Percentiles rank a stretch among this genome's conserved stretches.
Conservation (phyloP, 306 rosid genomes). For the Canavalia gladiata region DNA sequence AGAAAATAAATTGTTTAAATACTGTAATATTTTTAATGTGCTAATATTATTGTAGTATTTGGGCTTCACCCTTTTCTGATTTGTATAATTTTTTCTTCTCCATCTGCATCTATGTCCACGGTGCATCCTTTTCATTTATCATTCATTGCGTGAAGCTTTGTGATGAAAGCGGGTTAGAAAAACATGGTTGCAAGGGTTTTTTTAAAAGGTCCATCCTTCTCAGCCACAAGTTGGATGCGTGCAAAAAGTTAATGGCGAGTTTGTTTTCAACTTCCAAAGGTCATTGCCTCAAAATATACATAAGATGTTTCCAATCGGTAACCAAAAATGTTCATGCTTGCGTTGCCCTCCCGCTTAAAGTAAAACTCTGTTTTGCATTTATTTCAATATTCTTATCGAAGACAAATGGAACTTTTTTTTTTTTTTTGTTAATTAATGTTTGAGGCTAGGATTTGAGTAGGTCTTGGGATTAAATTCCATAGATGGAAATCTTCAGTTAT, state of each 20-base stretch:
- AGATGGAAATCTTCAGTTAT: constrained; percentile 21
- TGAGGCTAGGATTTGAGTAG: constrained; percentile 11
- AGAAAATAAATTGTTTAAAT: too few species aligned
- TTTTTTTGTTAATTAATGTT: constrained; percentile 4
- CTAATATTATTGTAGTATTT: too few species aligned
- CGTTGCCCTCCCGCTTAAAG: constrained; percentile 52
- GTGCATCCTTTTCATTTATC: constrained; percentile 8
- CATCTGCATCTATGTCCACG: constrained; percentile 12
- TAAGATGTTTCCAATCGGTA: constrained; percentile 60
- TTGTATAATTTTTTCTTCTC: neutral
- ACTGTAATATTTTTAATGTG: too few species aligned
- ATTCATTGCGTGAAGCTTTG: constrained; percentile 66
- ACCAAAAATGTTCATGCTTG: constrained; percentile 47
- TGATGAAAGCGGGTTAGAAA: constrained; percentile 38
- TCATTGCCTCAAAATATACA: constrained; percentile 47
- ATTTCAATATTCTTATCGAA: constrained; percentile 14
- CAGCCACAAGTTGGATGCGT: constrained; percentile 48
- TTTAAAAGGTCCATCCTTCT: constrained; percentile 10
- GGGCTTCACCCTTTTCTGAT: neutral
- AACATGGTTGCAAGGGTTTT: constrained; percentile 20
- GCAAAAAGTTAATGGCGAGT: neutral
- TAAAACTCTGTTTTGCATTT: constrained; percentile 43
- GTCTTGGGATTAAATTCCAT: constrained; percentile 26
- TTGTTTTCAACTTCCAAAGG: neutral
- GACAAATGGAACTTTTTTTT: neutral